Conservation (phyloP, 2,329 filamentous ascomycete genomes). For the Pestalotiopsis sp. region DNA sequence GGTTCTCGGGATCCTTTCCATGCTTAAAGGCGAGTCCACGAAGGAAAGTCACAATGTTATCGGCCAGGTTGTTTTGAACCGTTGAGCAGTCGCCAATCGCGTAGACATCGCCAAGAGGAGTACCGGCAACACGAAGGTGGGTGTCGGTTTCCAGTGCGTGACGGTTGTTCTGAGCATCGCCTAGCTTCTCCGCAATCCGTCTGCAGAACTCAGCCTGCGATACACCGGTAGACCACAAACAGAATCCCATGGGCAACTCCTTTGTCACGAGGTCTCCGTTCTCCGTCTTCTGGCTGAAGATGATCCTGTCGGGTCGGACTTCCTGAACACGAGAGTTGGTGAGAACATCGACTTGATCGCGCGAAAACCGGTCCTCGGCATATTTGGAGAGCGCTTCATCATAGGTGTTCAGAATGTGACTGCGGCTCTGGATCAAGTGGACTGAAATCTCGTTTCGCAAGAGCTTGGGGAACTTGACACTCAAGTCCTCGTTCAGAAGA, state of each 20-base stretch:
- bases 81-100: constrained; percentile 95
- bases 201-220: constrained; percentile 80
- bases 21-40: constrained; percentile 89
- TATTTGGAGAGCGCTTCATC: constrained; percentile 92
- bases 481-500: constrained; percentile 91
- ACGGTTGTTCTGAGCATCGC: constrained; percentile 76
- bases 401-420: constrained; percentile 97
- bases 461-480: constrained; percentile 79
- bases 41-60: constrained; percentile 87
- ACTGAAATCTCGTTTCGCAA: constrained; percentile 98
- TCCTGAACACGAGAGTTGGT: constrained; percentile 94
- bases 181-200: constrained; percentile 74
- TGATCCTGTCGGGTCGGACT: constrained; percentile 77
- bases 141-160: constrained; percentile 94
- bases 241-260: constrained; percentile 94
- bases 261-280: constrained; percentile 78
- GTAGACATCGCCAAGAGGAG: constrained; percentile 92
- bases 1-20: constrained; percentile 83
- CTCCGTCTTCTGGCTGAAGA: constrained; percentile 81
- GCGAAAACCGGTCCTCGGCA: constrained; percentile 85
- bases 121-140: constrained; percentile 84
- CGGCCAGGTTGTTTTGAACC: constrained; percentile 94
- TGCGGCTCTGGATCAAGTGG: constrained; percentile 91
- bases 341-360: constrained; percentile 87
- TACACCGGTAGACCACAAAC: constrained; percentile 96